Percentiles rank a stretch among this genome's conserved stretches.
phyloP scores from a whole-genome alignment of 805 yeast species.

The Schwanniomyces polymorphus region DNA sequence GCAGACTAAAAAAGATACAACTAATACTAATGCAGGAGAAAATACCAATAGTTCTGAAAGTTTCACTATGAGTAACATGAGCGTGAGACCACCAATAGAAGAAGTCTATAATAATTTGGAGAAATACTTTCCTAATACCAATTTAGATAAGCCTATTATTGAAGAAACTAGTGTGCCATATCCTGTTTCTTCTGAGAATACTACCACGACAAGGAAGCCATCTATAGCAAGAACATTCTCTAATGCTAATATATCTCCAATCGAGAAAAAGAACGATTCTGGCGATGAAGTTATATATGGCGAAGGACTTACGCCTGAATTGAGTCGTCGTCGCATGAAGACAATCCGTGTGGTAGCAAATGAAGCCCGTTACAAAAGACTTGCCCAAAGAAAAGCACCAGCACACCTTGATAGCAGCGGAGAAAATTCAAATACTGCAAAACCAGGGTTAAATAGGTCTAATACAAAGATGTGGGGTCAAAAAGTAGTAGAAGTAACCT shows the following conservation, averaged over 20 bases:
- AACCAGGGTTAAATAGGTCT: conserved; percentile 52
- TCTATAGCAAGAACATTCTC: conserved; percentile 45
- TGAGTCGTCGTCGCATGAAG: conserved; percentile 66
- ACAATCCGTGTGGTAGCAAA: conserved; percentile 91
- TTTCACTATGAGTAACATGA: conserved; percentile 33
- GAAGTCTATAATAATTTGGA: conserved; percentile 91
- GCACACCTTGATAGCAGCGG: background rate
- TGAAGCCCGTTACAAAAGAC: conserved; percentile 61
- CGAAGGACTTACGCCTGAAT: conserved; percentile 36
- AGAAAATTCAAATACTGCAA: background rate
- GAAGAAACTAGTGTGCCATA: conserved; percentile 58
- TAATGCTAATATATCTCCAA: conserved; percentile 41
- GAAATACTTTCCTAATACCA: conserved; percentile 87
- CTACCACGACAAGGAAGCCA: conserved; percentile 21
- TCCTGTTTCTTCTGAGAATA: background rate
- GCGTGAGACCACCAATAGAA: conserved; percentile 92
- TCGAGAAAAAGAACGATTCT: conserved; percentile 20
- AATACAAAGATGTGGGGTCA: conserved; percentile 99
- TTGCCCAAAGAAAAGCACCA: conserved; percentile 12
- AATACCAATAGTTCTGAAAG: background rate
- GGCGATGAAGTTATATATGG: conserved; percentile 38
- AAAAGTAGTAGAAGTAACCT: conserved; percentile 84
- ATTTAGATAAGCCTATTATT: conserved; percentile 87
- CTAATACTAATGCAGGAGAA: background rate
- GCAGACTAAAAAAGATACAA: background rate